Evolutionary conservation across 2,329 filamentous ascomycete species (phyloP), one percentile per base, ranked within the genome.

Genomic region (Xylariomycetidae sp.): DNA sequence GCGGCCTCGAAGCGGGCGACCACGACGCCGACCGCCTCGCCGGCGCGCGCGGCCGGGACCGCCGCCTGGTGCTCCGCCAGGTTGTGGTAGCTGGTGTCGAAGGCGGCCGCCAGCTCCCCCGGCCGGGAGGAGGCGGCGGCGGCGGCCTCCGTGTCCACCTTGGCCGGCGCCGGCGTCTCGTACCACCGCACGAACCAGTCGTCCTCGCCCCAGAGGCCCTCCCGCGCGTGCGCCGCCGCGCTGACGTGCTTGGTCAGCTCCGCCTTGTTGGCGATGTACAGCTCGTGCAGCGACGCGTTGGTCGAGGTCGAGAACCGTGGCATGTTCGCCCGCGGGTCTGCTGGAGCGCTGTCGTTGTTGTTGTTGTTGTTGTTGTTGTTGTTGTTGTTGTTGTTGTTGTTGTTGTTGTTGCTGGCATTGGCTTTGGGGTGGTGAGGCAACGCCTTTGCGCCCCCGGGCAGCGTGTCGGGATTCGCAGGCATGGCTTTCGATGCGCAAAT

Each of bases 191-290:
- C 16, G 29, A 31, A 43, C 38, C 39, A 47, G 31, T 35, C 32
- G 19, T 39, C 35, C 17, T 32, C 35, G 22, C 44, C 42, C 19
- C 26, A 44, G 29, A 41, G 34, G 16, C 35, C 14, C 26, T 36
- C 32, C 15, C 24, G 12, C 5, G 42, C 44, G 12, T 36, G 37
- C 6, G 36, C 39, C 10, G 37, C 39, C 6, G 23, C 23, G 34
- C 36, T 43, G 35, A 47, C 29, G 26, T 47, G 42, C 30, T 39
- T 43, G 25, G 42, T 45, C 10, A 47, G 38, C 34, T 44, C 44
- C 7, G 31, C 34, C 30, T 47, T 43, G 32, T 45, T 47, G 16
- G 36, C 22, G 16, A 38, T 27, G 35, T 43, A 43, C 5, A 43
- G 31, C 14, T 33, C 26, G 14, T 41, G 37, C 10, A 45, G 34